Conservation (phyloP, 202 grass and related monocot species). For the Brachypodium distachyon region DNA sequence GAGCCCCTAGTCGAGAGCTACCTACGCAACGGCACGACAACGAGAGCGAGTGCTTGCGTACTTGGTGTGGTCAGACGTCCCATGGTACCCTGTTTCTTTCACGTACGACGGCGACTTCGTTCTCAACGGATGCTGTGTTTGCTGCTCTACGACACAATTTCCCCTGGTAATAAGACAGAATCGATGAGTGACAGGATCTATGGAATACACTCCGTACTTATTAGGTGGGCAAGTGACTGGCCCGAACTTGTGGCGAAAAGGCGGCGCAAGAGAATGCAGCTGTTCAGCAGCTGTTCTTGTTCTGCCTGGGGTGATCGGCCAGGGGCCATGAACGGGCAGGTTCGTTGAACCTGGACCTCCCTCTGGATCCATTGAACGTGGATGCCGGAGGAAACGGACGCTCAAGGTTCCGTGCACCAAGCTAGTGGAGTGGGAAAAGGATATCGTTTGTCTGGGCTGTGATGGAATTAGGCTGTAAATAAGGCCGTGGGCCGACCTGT, state of each 20-base stretch:
- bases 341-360: slow-evolving; percentile 21
- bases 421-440: not conserved
- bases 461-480: too few relatives aligned
- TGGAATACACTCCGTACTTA: too few relatives aligned
- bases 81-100: too few relatives aligned
- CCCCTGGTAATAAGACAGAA: not conserved
- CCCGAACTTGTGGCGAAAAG: not conserved
- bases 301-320: too few relatives aligned
- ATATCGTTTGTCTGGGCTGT: not conserved
- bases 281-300: too few relatives aligned
- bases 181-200: too few relatives aligned
- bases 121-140: too few relatives aligned
- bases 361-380: not conserved
- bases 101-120: too few relatives aligned
- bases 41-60: not conserved
- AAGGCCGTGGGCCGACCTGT: too few relatives aligned
- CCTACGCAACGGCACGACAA: not conserved
- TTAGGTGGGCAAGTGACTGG: too few relatives aligned
- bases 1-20: not conserved
- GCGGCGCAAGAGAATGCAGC: not conserved
- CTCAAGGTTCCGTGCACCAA: not conserved
- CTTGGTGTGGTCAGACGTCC: not conserved
- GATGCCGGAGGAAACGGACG: not conserved
- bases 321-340: not conserved
- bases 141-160: not conserved